Evolutionary conservation across 805 yeast species (phyloP).

Genomic region (Metschnikowia cubensis): DNA sequence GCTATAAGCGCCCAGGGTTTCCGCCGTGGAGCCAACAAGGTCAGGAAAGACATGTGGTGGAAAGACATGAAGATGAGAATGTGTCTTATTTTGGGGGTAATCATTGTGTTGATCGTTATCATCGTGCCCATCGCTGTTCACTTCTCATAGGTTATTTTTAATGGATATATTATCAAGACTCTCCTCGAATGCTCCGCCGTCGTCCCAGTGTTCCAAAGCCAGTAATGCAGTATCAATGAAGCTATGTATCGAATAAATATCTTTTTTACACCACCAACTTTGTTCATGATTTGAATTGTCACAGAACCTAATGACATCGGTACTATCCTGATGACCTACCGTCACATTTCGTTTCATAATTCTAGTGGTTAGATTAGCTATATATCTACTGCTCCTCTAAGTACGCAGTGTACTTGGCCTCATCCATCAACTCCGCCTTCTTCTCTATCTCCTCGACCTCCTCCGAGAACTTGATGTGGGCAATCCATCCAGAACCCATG

Average conservation of each 20-base stretch:
- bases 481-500: constrained; percentile 91
- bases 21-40: constrained; percentile 94
- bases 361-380: too few species aligned
- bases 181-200: background rate
- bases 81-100: constrained; percentile 74
- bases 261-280: background rate
- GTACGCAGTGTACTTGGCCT: constrained; percentile 53
- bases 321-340: too few species aligned
- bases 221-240: background rate
- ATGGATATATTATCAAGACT: constrained; percentile 1
- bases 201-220: background rate
- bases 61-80: constrained; percentile 95
- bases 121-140: constrained; percentile 94
- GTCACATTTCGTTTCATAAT: too few species aligned
- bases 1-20: constrained; percentile 92
- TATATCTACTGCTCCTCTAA: constrained; percentile 43
- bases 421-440: constrained; percentile 46
- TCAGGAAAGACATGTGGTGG: constrained; percentile 99
- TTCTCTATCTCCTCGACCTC: constrained; percentile 28
- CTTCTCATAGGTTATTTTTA: constrained; percentile 39
- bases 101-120: constrained; percentile 78
- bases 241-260: background rate
- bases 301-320: too few species aligned
- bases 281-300: background rate
- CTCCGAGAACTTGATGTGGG: constrained; percentile 59